These are phyloP conservation scores for Boeremia lycopersici DNA, from an alignment of 2,329 filamentous ascomycete species.

Conservation along the genomic window DNA sequence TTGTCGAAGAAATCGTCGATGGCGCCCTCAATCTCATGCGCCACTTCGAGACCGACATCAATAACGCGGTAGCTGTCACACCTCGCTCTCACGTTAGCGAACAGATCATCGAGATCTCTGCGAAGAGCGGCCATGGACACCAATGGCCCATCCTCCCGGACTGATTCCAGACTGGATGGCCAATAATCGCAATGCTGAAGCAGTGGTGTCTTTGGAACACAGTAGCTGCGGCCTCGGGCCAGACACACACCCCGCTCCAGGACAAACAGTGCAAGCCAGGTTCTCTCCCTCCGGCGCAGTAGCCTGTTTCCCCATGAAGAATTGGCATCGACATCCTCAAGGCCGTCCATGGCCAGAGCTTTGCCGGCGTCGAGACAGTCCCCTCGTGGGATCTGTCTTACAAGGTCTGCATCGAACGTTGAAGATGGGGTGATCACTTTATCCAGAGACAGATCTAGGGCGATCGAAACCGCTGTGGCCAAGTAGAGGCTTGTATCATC, in stretches of 20 bases:
- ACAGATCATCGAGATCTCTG: slow-evolving; percentile 67
- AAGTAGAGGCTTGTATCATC: slow-evolving; percentile 76
- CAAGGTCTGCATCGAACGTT: slow-evolving; percentile 53
- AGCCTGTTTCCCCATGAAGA: slow-evolving; percentile 67
- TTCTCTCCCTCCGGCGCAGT: slow-evolving; percentile 68
- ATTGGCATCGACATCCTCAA: slow-evolving; percentile 64
- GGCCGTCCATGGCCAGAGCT: slow-evolving; percentile 71
- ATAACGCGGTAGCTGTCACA: slow-evolving; percentile 63
- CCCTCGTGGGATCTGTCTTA: slow-evolving; percentile 62
- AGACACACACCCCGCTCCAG: slow-evolving; percentile 75
- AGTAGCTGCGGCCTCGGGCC: slow-evolving; percentile 71
- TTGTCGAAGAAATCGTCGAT: slow-evolving; percentile 70
- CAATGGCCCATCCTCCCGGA: slow-evolving; percentile 72
- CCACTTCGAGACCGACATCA: slow-evolving; percentile 60
- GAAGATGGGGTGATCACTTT: slow-evolving; percentile 68
- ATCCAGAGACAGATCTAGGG: slow-evolving; percentile 71
- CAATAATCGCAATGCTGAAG: slow-evolving; percentile 72
- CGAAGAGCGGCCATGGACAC: slow-evolving; percentile 73
- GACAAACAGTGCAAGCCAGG: slow-evolving; percentile 75
- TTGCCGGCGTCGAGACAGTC: slow-evolving; percentile 72
- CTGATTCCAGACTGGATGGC: slow-evolving; percentile 68
- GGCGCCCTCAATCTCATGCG: slow-evolving; percentile 50
- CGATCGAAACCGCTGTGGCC: slow-evolving; percentile 71
- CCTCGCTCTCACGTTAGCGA: slow-evolving; percentile 62
- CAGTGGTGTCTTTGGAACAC: slow-evolving; percentile 69